Conservation (phyloP, 1,139 yeast species). For the Pichia sp. region DNA sequence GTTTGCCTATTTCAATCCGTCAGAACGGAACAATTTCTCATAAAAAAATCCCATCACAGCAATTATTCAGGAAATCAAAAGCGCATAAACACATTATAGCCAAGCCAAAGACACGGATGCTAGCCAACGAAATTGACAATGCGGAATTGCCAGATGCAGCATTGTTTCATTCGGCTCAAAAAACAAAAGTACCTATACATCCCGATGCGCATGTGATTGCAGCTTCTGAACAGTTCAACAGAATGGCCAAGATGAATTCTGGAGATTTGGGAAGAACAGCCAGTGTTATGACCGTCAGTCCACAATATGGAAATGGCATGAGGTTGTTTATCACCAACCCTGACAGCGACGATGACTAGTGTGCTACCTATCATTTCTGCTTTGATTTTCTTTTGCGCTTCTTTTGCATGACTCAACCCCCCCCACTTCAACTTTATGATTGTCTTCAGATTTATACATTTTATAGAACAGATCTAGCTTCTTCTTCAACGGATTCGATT, state of each 20-base stretch:
- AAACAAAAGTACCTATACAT: conserved; percentile 22
- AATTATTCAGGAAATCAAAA: conserved; percentile 8
- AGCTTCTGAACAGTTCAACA: conserved; percentile 23
- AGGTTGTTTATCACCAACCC: conserved; percentile 65
- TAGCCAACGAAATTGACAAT: conserved; percentile 75
- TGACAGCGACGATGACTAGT: conserved; percentile 30
- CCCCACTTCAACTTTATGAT: too few relatives aligned
- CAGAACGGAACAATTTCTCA: conserved; percentile 14
- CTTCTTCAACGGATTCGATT: too few relatives aligned
- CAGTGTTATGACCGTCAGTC: conserved; percentile 21
- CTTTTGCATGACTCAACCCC: too few relatives aligned
- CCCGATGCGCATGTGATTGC: conserved; percentile 25
- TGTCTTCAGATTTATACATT: too few relatives aligned
- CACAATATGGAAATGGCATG: conserved; percentile 17
- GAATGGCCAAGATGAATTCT: conserved; percentile 10
- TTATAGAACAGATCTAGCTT: too few relatives aligned
- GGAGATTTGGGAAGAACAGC: conserved; percentile 18
- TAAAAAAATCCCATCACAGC: conserved; percentile 20
- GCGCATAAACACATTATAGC: conserved; percentile 40
- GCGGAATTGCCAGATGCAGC: conserved; percentile 34
- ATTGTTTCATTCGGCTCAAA: conserved; percentile 19
- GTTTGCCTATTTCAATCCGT: conserved; percentile 14
- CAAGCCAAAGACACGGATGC: conserved; percentile 61
- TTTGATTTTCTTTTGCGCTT: too few relatives aligned
- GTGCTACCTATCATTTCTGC: background rate